These are phyloP conservation scores for Xylaria palmicola DNA, from an alignment of 495 filamentous ascomycete genomes.

Conservation along the genomic window DNA sequence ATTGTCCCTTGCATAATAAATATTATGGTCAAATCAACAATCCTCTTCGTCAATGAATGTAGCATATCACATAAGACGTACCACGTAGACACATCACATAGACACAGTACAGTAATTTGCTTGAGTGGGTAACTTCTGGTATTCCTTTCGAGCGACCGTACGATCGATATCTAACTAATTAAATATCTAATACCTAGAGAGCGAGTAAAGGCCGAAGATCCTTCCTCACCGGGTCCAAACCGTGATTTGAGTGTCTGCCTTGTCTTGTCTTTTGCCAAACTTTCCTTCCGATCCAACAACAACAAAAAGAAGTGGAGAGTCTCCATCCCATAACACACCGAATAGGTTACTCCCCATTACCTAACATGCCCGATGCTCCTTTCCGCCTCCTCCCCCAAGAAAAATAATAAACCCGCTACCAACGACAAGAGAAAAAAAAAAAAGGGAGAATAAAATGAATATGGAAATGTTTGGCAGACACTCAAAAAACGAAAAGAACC, in stretches of 20 bases:
- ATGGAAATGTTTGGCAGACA: slow-evolving; percentile 23
- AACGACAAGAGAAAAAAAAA: slow-evolving; percentile 31
- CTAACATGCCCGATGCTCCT: slow-evolving; percentile 12
- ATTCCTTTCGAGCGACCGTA: slow-evolving; percentile 43
- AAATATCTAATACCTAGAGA: slow-evolving; percentile 56
- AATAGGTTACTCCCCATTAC: slow-evolving; percentile 14
- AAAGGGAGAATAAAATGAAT: slow-evolving; percentile 27
- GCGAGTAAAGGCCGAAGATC: slow-evolving; percentile 50
- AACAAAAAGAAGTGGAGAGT: slow-evolving; percentile 18
- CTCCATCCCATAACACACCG: slow-evolving; percentile 21
- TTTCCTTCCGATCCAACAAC: slow-evolving; percentile 26
- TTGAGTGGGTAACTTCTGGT: slow-evolving; percentile 59
- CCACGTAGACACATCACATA: neutral
- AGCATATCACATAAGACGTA: too few relatives aligned
- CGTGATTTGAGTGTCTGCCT: slow-evolving; percentile 24
- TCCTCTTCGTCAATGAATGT: too few relatives aligned
- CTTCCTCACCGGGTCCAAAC: slow-evolving; percentile 28
- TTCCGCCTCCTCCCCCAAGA: too few relatives aligned
- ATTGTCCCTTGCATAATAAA: too few relatives aligned
- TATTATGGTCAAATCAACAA: too few relatives aligned
- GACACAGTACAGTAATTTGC: neutral
- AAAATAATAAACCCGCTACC: slow-evolving; percentile 27
- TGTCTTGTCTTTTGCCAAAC: slow-evolving; percentile 30
- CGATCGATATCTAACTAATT: too few relatives aligned
- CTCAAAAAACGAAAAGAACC: slow-evolving; percentile 24